A percentile compares a stretch with the other conserved stretches of the same genome.
phyloP scores from a whole-genome alignment of 768 basidiomycete genomes.

The Mycena amicta region DNA sequence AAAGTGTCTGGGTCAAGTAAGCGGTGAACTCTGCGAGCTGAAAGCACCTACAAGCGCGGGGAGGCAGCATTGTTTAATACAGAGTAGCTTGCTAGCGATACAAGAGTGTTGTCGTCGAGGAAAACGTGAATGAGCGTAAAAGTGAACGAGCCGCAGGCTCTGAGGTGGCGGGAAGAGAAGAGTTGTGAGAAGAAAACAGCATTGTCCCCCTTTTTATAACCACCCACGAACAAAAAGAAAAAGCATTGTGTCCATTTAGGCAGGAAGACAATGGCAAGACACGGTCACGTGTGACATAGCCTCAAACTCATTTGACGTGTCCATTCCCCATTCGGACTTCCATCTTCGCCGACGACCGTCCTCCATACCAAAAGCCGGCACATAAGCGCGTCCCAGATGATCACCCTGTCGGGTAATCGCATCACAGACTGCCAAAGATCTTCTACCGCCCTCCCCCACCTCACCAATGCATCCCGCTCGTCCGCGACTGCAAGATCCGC shows the following conservation, averaged over 20 bases:
- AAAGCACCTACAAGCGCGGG: conserved; percentile 45
- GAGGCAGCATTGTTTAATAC: conserved; percentile 39
- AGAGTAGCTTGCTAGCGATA: conserved; percentile 17
- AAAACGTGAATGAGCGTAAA: conserved; percentile 1
- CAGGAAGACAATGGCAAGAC: background rate
- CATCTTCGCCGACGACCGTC: conserved; percentile 41
- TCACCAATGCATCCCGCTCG: conserved; percentile 30
- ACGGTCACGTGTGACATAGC: conserved; percentile 21
- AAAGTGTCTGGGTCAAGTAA: conserved; percentile 52
- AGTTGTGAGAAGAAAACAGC: background rate
- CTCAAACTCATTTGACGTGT: conserved; percentile 41
- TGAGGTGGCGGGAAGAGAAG: background rate
- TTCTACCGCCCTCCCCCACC: conserved; percentile 58
- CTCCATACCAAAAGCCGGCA: conserved; percentile 61
- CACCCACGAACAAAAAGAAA: background rate
- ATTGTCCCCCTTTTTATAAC: background rate
- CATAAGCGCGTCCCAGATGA: conserved; percentile 56
- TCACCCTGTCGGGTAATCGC: conserved; percentile 32
- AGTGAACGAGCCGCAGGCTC: conserved; percentile 2
- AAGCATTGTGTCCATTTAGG: background rate
- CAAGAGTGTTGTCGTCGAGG: conserved; percentile 5
- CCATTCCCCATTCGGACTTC: conserved; percentile 54
- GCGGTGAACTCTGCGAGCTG: background rate
- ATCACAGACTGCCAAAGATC: conserved; percentile 58
- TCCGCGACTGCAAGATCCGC: conserved; percentile 37